Evolutionary conservation across 306 rosid genomes (phyloP).

Genomic region (Prunus mume): DNA sequence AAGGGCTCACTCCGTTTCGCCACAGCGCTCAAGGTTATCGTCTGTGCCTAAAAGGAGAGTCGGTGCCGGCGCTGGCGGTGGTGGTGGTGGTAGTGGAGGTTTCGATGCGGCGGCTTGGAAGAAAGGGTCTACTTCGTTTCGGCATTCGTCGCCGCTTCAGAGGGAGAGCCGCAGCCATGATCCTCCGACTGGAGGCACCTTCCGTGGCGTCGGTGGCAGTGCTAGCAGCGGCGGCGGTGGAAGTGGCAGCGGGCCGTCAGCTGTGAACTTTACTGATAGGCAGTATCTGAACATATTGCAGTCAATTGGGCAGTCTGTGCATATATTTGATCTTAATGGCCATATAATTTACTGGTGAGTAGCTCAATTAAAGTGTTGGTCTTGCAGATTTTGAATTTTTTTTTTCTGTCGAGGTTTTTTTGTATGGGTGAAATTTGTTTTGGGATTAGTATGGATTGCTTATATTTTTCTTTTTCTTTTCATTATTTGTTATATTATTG

Average conservation of each 20-base stretch:
- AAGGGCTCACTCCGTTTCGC: constrained; percentile 90
- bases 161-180: constrained; percentile 70
- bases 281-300: constrained; percentile 89
- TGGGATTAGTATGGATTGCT: background rate
- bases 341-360: constrained; percentile 75
- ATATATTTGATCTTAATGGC: constrained; percentile 70
- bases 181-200: constrained; percentile 26
- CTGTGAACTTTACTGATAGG: constrained; percentile 63
- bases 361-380: background rate
- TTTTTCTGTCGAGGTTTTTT: background rate
- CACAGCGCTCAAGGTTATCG: constrained; percentile 73
- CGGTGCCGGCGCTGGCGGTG: constrained; percentile 30
- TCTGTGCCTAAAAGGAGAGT: constrained; percentile 31
- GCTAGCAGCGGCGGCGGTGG: constrained; percentile 7
- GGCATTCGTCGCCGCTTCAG: constrained; percentile 86
- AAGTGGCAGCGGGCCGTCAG: constrained; percentile 43
- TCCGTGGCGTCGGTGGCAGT: constrained; percentile 16
- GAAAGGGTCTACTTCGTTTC: constrained; percentile 58
- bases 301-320: constrained; percentile 91
- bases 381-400: background rate
- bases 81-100: constrained; percentile 2
- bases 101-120: constrained; percentile 39
- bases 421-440: background rate
- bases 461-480: background rate
- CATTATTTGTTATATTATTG: background rate